phyloP scores from a whole-genome alignment of 139 green algal species.

The Tetraselmis striata region DNA sequence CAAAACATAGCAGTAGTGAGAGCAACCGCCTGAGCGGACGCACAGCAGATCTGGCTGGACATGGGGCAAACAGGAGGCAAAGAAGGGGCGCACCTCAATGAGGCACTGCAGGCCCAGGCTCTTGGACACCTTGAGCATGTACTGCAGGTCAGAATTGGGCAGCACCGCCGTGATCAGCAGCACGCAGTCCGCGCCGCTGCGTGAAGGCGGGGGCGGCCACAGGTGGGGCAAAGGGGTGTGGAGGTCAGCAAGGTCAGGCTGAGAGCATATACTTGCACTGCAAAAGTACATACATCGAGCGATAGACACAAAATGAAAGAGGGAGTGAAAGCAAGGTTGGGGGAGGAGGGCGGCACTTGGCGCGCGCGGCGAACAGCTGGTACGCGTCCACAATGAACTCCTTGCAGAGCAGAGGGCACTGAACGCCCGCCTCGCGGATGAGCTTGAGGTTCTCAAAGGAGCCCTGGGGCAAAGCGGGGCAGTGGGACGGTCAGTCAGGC shows the following conservation, averaged over 20 bases:
- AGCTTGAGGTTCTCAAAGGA: slow-evolving; percentile 71
- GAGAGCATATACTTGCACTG: too few species aligned
- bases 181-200: slow-evolving; percentile 84
- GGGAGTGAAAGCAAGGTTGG: not conserved
- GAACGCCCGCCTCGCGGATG: slow-evolving; percentile 70
- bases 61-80: too few species aligned
- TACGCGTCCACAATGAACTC: slow-evolving; percentile 99
- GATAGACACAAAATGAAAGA: not conserved
- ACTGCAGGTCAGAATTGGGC: slow-evolving; percentile 86
- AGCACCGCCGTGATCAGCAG: slow-evolving; percentile 97
- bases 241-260: too few species aligned
- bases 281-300: too few species aligned
- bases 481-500: not conserved
- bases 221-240: too few species aligned
- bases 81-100: slow-evolving; percentile 48
- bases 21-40: too few species aligned
- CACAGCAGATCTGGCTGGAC: too few species aligned
- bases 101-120: slow-evolving; percentile 70
- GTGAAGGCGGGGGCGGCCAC: slow-evolving; percentile 27
- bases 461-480: too few species aligned
- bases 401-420: slow-evolving; percentile 95
- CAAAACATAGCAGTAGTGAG: too few species aligned
- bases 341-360: not conserved
- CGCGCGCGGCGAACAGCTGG: slow-evolving; percentile 56
- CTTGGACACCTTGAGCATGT: slow-evolving; percentile 75